phyloP scores from a whole-genome alignment of 306 rosid genomes.

The Prinsepia uniflora region DNA sequence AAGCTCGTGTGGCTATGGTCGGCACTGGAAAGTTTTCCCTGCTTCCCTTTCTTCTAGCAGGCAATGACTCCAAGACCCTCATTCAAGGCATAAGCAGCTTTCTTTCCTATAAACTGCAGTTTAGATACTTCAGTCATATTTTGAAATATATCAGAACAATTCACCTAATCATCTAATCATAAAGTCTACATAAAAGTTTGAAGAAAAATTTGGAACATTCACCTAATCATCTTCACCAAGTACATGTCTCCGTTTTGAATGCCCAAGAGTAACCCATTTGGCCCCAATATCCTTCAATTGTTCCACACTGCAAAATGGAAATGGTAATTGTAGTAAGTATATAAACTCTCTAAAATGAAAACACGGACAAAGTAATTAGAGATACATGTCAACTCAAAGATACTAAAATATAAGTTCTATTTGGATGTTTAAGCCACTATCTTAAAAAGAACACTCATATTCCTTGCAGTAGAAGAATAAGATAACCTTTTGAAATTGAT shows the following conservation, averaged over 20 bases:
- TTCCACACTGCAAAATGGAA: conserved; percentile 58
- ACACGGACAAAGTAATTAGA: too few relatives aligned
- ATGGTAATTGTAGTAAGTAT: conserved; percentile 20
- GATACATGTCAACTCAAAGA: background rate
- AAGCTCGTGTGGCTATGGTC: too few relatives aligned
- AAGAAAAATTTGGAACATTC: conserved; percentile 27
- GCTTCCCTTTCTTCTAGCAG: conserved; percentile 89
- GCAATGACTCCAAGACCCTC: conserved; percentile 97
- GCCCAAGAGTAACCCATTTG: conserved; percentile 99
- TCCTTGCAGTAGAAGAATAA: too few relatives aligned
- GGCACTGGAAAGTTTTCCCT: conserved; percentile 92
- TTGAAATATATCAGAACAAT: conserved; percentile 21
- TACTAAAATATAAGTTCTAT: background rate
- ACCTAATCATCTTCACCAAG: conserved; percentile 97
- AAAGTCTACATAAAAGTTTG: conserved; percentile 12
- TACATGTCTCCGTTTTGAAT: conserved; percentile 90
- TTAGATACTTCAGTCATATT: conserved; percentile 33
- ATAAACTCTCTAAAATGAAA: too few relatives aligned
- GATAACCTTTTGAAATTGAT: too few relatives aligned
- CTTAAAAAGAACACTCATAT: too few relatives aligned
- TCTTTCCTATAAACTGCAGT: conserved; percentile 91
- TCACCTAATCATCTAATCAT: conserved; percentile 11
- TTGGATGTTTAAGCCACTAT: background rate
- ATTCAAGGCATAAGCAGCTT: conserved; percentile 93
- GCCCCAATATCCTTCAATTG: conserved; percentile 84